Base-by-base conservation (phyloP, 345 rosid genomes). In the Acer saccharum region DNA sequence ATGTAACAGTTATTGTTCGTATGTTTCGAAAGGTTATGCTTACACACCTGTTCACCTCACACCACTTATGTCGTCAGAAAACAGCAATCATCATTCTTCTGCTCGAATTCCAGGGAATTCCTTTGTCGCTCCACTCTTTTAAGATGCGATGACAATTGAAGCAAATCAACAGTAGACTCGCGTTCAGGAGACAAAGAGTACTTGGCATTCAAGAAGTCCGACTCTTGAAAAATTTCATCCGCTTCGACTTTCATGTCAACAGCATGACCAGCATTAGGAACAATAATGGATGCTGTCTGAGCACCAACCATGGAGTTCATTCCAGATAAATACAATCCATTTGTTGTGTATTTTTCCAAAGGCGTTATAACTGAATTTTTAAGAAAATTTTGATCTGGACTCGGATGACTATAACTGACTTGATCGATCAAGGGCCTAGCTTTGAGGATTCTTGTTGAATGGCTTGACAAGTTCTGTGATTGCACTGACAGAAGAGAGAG, bases 401-500 rank as follows among this genome's bases (percentile, higher is more conserved):
- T 61, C 60, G 67, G 65, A 68, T 72, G 78, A 27, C 57, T 44
- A 64, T 12, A 60, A 3, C 78, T 65, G 64, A 35, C 39, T 35
- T 35, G 39, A 35, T 73, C n/a, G 48, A 78, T 12, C 46, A 78
- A 44, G 64, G 83, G 80, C 48, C 63, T 64, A 78, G 82, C 76
- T 62, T 73, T 39, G 62, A 79, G 76, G 43, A 71, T 74, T 71
- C 87, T 81, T 12, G 85, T 67, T 18, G 82, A 81, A 68, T 83
- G 84, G 76, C 79, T 69, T 27, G 83, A 70, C 27, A 79, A 80
- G 55, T 74, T 81, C 44, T 77, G 82, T 41, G 90, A 85, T 69
- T 81, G 86, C 62, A 80, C 80, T 89, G 92, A 89, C 92, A 89
- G 92, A 89, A 89, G 92, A 89, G 92, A 89, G 92, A 79, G 90